Evolutionary conservation across 1,284 basidiomycete species (phyloP), one percentile per base, ranked within the genome.

Genomic region (Ustilago shanxiensis): DNA sequence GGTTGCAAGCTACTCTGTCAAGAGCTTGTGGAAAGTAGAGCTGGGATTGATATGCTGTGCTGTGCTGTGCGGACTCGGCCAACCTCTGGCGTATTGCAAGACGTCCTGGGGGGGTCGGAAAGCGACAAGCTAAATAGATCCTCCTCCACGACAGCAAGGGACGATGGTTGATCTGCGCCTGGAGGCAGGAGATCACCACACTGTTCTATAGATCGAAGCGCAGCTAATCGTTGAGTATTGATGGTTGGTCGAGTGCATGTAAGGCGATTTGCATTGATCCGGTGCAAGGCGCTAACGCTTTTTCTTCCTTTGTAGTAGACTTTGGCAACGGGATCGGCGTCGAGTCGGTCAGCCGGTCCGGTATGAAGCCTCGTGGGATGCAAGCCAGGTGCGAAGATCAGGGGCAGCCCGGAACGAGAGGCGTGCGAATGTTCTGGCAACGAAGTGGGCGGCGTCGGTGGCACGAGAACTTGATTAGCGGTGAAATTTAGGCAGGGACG

Each of bases 1-100:
- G 66, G 16, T 77, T 58, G 56, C 33, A 26, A 44, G 50, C n/a
- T 49, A 22, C 51, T 53, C 20, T 8, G 39, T 6, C 18, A 31
- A 41, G 49, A 3, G 18, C 20, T 20, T 13, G 14, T 3, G 20
- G 16, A 14, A 2, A 14, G 31, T n/a, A 11, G 24, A 29, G 11
- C 18, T 29, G 41, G 28, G 14, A 10, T 10, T 22, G 14, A 10
- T 10, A 14, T 26, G 18, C 16, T 3, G 35, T 26, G 20, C 22
- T 41, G 33, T 28, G 31, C 51, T 26, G 41, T 35, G 18, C 20
- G 16, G 13, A 31, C 7, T n/a, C 14, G 31, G 9, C 20, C 28
- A 26, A 35, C 51, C 41, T 44, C 41, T 16, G 41, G 20, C 18
- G 41, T 44, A 16, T 44, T 20, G 20, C n/a, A n/a, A n/a, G n/a